Base-by-base conservation (phyloP, 345 rosid genomes). In the Camelina laxa region DNA sequence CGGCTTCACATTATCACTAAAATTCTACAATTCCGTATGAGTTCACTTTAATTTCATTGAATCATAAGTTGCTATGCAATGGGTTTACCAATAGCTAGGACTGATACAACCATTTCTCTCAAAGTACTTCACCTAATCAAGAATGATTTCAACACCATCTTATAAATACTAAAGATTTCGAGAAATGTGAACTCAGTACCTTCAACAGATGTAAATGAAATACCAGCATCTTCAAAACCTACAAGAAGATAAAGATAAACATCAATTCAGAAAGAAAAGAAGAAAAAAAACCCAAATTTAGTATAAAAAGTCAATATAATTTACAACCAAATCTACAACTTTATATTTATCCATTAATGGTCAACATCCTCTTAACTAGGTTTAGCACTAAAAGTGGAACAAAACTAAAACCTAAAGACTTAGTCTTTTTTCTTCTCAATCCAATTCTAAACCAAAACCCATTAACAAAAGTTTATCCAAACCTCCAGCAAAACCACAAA, bases 131-230 rank as follows among this genome's bases (percentile, higher is more conserved):
- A 27, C 36, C 8, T 49, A 61, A 3, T 3, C 14, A 17, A 51
- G 14, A 24, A 27, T 8, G 12, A 42, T 7, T 11, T 15, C 12
- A 27, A 70, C 55, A 71, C 42, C 56, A 67, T 19, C 30, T 20
- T 38, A 39, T 41, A 39, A 7, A 41, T 15, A 61, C 13, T 21
- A 6, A 12, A 14, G 50, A 20, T 24, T 20, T 4, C 1, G 15
- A 15, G 14, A 42, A 49, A 22, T 44, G 51, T 33, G 68, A 75
- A 55, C 65, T 44, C 45, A 68, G 42, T 89, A 92, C 99, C 99
- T 90, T 92, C 97, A 60, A 87, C 88, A 6, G 96, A 92, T 63
- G 92, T 93, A 75, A 92, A 94, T 42, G 97, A 75, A 45, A 95
- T 77, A 67, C 87, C 77, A 17, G 93, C 55, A 61, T 92, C 99